Base-by-base conservation (phyloP, 805 yeast genomes). In the Candida caryicola region DNA sequence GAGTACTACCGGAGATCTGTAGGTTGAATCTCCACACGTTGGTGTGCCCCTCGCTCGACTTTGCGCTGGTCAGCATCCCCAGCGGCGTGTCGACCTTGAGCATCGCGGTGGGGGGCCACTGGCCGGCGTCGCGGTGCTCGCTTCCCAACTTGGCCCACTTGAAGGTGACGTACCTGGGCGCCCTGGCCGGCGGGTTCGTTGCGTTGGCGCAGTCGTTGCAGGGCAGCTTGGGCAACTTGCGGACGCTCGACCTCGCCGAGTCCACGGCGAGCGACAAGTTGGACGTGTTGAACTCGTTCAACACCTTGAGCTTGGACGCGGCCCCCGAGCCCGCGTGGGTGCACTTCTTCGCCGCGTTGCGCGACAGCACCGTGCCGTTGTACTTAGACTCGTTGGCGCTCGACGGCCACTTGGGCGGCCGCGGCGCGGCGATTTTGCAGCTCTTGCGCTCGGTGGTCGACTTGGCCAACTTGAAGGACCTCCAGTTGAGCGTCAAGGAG, bases 361-460 rank as follows among this genome's bases (percentile, higher is more conserved):
- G 35, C 1, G 29, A 27, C 5, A 17, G 27, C 8, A 34, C 27
- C 5, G 25, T 26, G 2, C 17, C 27, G 19, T 37, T 54, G 23
- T 10, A 21, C 9, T 23, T 55, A 14, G 16, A 15, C 8, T 29
- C 38, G 1, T 39, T 58, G 10, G 50, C 45, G 2, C 36, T 60
- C 2, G 62, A 59, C 31, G 64, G 64, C 5, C 49, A 41, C 29
- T 39, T 59, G 10, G 46, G 46, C 4, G 40, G 43, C 17, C 27
- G 39, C 2, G 59, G 56, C 2, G 23, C 16, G 3, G 31, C 4
- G 4, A 9, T 53, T 3, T 41, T 43, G 4, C 17, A 23, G 1
- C 10, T 47, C 9, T 17, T 59, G 6, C 21, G 30, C 16, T 33
- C 23, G 9, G 40, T 48, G 0, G 37, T 55, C 2, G 51, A 50